Conservation (phyloP, 2,329 filamentous ascomycete species). For the Monilinia fructigena region DNA sequence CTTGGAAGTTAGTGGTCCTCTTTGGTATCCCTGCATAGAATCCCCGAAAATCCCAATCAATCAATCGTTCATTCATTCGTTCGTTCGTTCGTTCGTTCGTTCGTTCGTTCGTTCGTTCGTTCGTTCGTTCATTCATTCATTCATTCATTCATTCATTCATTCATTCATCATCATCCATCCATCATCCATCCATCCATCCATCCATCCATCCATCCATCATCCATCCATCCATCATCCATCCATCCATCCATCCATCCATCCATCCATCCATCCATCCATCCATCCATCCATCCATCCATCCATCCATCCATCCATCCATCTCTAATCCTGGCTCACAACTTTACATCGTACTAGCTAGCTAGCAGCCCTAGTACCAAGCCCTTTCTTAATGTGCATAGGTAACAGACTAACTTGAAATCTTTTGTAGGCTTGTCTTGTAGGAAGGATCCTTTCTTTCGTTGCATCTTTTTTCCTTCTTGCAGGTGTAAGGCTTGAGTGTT, state of each 20-base stretch:
- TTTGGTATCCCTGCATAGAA: slow-evolving; percentile 5
- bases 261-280: no score
- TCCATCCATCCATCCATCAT: neutral
- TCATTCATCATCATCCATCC: neutral
- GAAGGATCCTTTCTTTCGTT: neutral
- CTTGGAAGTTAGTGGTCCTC: neutral
- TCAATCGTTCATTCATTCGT: neutral
- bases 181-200: no score
- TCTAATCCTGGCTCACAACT: neutral
- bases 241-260: no score
- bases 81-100: no score
- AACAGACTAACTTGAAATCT: slow-evolving; percentile 12
- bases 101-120: no score
- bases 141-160: no score
- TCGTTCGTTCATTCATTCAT: no score
- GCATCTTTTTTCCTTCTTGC: slow-evolving; percentile 14
- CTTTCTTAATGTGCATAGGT: neutral
- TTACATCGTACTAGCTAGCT: neutral
- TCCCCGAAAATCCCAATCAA: slow-evolving; percentile 4
- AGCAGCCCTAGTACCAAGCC: neutral
- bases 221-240: neutral
- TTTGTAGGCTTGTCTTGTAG: neutral
- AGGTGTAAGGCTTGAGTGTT: neutral
- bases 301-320: neutral
- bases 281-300: no score